A percentile compares a stretch with the other conserved stretches of the same genome.
phyloP scores from a whole-genome alignment of 805 yeast species.

The Maudiozyma bulderi region DNA sequence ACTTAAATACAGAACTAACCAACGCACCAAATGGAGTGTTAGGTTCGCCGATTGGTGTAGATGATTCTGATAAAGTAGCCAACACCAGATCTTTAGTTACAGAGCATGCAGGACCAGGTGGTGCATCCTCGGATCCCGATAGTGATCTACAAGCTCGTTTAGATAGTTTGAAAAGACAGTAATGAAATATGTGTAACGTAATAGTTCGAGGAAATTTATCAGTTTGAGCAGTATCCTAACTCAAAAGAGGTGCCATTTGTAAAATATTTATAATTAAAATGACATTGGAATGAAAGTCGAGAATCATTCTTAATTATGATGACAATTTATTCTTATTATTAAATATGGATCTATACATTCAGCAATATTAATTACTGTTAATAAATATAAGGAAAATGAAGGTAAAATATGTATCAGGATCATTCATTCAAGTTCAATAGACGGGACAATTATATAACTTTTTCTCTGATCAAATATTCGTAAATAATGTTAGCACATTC shows the following conservation, averaged over 20 bases:
- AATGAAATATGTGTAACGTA: background rate
- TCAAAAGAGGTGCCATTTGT: too few species aligned
- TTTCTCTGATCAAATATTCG: constrained; percentile 51
- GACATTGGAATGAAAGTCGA: too few species aligned
- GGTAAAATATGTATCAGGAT: too few species aligned
- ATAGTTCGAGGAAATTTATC: too few species aligned
- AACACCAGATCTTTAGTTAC: constrained; percentile 31
- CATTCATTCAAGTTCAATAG: too few species aligned
- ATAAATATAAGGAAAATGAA: too few species aligned
- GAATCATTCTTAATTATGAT: too few species aligned
- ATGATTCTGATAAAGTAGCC: constrained; percentile 5
- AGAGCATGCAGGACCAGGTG: constrained; percentile 17
- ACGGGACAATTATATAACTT: constrained; percentile 13
- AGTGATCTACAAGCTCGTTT: constrained; percentile 85
- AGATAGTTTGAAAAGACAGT: constrained; percentile 59
- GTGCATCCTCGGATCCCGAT: constrained; percentile 37
- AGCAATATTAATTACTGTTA: too few species aligned
- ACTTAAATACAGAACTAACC: constrained; percentile 44
- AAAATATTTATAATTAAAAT: too few species aligned
- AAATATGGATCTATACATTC: too few species aligned
- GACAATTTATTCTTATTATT: too few species aligned
- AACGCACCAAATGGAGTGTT: constrained; percentile 35
- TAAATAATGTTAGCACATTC: constrained; percentile 68
- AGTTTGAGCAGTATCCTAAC: too few species aligned
- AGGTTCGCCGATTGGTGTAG: constrained; percentile 13